A percentile compares a stretch with the other conserved stretches of the same genome.
Evolutionary conservation across 2,329 filamentous ascomycete genomes (phyloP).

Genomic region (Penicillium freii): DNA sequence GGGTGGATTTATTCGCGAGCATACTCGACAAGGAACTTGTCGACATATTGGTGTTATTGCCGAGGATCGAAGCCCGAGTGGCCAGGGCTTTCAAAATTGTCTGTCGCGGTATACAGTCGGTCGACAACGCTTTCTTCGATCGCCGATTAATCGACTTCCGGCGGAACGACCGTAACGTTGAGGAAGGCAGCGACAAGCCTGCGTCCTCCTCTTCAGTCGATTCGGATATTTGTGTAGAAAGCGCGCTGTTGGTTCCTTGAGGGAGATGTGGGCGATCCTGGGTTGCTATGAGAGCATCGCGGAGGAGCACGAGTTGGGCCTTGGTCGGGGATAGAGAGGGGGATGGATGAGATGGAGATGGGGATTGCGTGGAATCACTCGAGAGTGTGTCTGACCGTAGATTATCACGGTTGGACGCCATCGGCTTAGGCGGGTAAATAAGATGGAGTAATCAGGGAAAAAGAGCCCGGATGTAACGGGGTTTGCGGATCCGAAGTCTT

Average conservation of each 20-base stretch:
- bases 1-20: conserved; percentile 43
- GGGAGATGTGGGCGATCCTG: conserved; percentile 32
- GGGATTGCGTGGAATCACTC: conserved; percentile 10
- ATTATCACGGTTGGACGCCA: conserved; percentile 22
- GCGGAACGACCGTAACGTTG: conserved; percentile 37
- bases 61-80: conserved; percentile 56
- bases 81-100: conserved; percentile 80
- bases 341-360: conserved; percentile 6
- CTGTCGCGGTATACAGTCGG: conserved; percentile 70
- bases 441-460: conserved; percentile 9
- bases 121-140: conserved; percentile 55
- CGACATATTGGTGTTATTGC: conserved; percentile 53
- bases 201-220: conserved; percentile 26
- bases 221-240: conserved; percentile 21
- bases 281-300: conserved; percentile 45
- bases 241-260: conserved; percentile 19
- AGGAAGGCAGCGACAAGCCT: conserved; percentile 27
- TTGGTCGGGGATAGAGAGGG: conserved; percentile 21
- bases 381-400: conserved; percentile 18
- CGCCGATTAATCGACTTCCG: conserved; percentile 33
- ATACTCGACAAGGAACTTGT: conserved; percentile 60
- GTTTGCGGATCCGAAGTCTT: conserved; percentile 16
- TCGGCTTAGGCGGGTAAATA: conserved; percentile 22
- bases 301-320: conserved; percentile 37
- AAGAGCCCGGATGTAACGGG: conserved; percentile 34